Conservation (phyloP, 1,284 basidiomycete species). For the Coniferiporia weirii region DNA sequence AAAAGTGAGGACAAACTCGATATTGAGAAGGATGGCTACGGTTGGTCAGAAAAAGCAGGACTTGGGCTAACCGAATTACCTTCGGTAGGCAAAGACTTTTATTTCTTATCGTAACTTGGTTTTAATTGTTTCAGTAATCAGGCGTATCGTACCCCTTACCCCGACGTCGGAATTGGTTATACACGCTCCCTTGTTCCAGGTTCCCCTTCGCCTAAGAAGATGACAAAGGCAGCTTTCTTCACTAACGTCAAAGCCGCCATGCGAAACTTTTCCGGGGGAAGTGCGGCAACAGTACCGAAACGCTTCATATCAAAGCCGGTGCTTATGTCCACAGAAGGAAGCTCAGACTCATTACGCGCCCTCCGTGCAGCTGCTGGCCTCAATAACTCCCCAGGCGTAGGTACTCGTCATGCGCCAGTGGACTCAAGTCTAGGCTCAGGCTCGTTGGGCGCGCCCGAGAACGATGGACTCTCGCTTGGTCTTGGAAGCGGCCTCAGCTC, state of each 20-base stretch:
- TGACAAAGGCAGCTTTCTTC: slow-evolving; percentile 14
- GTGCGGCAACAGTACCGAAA: neutral
- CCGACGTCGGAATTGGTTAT: slow-evolving; percentile 6
- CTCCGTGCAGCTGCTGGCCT: slow-evolving; percentile 9
- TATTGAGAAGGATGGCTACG: slow-evolving; percentile 20
- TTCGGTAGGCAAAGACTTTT: slow-evolving; percentile 17
- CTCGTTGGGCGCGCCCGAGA: neutral
- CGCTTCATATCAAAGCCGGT: slow-evolving; percentile 10
- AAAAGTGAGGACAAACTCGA: neutral
- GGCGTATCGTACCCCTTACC: slow-evolving; percentile 1
- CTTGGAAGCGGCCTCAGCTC: slow-evolving; percentile 11
- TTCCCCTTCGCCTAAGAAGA: slow-evolving; percentile 6
- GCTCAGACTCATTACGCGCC: slow-evolving; percentile 4
- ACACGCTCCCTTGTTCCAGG: slow-evolving; percentile 10
- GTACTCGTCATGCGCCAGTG: neutral
- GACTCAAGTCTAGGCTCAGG: neutral
- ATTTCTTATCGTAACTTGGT: slow-evolving; percentile 25
- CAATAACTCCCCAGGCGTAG: neutral
- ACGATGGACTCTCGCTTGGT: slow-evolving; percentile 11
- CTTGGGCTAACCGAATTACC: slow-evolving; percentile 20
- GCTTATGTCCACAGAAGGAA: slow-evolving; percentile 14
- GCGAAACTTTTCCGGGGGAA: slow-evolving; percentile 6
- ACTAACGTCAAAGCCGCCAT: slow-evolving; percentile 4
- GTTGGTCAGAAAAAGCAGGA: slow-evolving; percentile 27
- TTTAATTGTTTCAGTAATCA: neutral